Evolutionary conservation across 805 yeast species (phyloP).

Genomic region (Saccharomycopsis lassenensis): DNA sequence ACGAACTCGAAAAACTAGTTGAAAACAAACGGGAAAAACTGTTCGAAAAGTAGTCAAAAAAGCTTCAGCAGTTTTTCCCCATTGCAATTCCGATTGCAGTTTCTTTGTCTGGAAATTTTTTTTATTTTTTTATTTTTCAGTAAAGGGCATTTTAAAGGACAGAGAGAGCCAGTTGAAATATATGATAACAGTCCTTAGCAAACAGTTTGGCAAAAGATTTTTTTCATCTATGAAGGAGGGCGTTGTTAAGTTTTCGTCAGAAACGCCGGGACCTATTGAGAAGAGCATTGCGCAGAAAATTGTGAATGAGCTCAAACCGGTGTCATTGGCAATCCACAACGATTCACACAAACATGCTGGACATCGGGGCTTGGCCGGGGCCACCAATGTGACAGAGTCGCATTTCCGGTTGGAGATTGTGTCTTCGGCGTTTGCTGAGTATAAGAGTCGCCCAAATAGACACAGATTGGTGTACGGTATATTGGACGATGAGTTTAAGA

Average conservation of each 20-base stretch:
- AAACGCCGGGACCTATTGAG: constrained; percentile 18
- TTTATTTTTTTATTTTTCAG: no score
- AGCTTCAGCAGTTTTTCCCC: no score
- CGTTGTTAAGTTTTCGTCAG: constrained; percentile 12
- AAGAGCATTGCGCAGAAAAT: constrained; percentile 13
- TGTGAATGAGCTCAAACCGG: constrained; percentile 26
- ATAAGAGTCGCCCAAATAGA: constrained; percentile 52
- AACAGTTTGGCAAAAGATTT: background rate
- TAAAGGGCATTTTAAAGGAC: background rate
- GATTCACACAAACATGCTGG: constrained; percentile 85
- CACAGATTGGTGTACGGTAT: constrained; percentile 66
- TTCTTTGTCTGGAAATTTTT: no score
- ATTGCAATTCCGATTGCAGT: no score
- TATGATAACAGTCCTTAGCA: background rate
- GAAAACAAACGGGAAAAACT: no score
- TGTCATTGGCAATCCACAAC: constrained; percentile 44
- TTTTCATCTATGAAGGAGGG: constrained; percentile 1
- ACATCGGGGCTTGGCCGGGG: constrained; percentile 72
- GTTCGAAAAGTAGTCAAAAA: no score
- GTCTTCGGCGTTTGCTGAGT: constrained; percentile 54
- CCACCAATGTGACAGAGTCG: constrained; percentile 61
- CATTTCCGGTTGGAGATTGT: constrained; percentile 73
- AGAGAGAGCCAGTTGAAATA: background rate
- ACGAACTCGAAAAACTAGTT: no score
- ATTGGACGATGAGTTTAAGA: constrained; percentile 60